Conservation (phyloP, 2,329 filamentous ascomycete genomes). For the Stromatinia cepivora region DNA sequence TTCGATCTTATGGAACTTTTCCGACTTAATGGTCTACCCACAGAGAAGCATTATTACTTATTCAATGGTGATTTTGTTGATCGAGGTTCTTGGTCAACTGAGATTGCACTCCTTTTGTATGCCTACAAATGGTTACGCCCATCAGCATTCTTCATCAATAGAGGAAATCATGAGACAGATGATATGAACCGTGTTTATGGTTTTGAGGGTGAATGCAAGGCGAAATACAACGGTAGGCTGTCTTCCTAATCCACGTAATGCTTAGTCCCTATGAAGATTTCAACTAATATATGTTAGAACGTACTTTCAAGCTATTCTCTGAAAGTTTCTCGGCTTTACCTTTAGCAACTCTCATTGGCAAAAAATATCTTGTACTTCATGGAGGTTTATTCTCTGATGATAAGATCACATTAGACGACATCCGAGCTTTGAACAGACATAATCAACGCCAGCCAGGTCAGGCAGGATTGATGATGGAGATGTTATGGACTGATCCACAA, state of each 20-base stretch:
- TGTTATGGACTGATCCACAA: conserved; percentile 99
- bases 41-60: conserved; percentile 85
- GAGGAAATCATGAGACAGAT: conserved; percentile 97
- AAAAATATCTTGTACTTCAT: conserved; percentile 89
- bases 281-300: conserved; percentile 38
- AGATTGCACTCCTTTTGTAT: conserved; percentile 90
- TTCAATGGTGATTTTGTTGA: conserved; percentile 99
- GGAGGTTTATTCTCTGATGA: conserved; percentile 96
- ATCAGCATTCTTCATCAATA: conserved; percentile 87
- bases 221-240: conserved; percentile 86
- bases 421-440: conserved; percentile 88
- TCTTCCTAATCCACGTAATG: conserved; percentile 38
- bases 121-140: conserved; percentile 96
- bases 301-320: conserved; percentile 94
- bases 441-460: conserved; percentile 91
- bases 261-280: neutral
- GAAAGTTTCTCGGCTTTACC: conserved; percentile 96
- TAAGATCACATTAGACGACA: conserved; percentile 86
- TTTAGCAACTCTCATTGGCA: conserved; percentile 85
- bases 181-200: conserved; percentile 99
- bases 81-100: conserved; percentile 95
- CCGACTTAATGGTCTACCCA: conserved; percentile 81
- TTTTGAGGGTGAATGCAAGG: conserved; percentile 97
- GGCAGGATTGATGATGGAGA: conserved; percentile 98
- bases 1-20: conserved; percentile 98